Evolutionary conservation across 257 asterid genomes (phyloP), one percentile per base, ranked within the genome.

Genomic region (Echium plantagineum): DNA sequence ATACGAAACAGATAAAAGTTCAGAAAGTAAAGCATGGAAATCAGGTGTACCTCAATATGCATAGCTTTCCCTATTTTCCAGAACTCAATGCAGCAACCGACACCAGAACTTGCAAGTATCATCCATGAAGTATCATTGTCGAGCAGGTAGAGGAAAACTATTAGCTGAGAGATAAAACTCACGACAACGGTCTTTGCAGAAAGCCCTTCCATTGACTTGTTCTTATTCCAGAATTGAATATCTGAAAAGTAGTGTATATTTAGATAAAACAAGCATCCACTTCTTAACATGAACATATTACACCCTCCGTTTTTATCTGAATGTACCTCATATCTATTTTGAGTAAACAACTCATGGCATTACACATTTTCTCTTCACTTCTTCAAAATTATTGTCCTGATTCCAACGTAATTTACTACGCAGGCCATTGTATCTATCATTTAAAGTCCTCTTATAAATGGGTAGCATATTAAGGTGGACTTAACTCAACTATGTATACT

Each of bases 21-120:
- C 57, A 20, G 9, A 28, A 66, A 48, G 5, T 30, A 16, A 62
- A 66, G 31, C 59, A 48, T 30, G 62, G 62, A 57, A 48, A 26
- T n/a, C n/a, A n/a, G n/a, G n/a, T 69, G 62, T 78, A 91, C 97
- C 95, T 91, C 98, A 69, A 88, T 78, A 76, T 86, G 97, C 98
- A 91, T 91, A 61, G 98, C 98, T 77, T 91, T 91, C 77, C 97
- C 98, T 60, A 91, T 91, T 81, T 91, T 91, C 98, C 98, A 91
- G 77, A 91, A 91, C 89, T 91, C 98, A 72, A 91, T 91, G 75
- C 95, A 86, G 83, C 94, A 84, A 69, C 98, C 98, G 74, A 91
- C 54, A 69, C 98, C 98, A 70, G 98, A 85, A 78, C 98, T 91
- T 68, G 89, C 97, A 65, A 91, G 97, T 78, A 91, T 88, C 98